Base-by-base conservation (phyloP, 805 yeast genomes). In the Candida adriatica region DNA sequence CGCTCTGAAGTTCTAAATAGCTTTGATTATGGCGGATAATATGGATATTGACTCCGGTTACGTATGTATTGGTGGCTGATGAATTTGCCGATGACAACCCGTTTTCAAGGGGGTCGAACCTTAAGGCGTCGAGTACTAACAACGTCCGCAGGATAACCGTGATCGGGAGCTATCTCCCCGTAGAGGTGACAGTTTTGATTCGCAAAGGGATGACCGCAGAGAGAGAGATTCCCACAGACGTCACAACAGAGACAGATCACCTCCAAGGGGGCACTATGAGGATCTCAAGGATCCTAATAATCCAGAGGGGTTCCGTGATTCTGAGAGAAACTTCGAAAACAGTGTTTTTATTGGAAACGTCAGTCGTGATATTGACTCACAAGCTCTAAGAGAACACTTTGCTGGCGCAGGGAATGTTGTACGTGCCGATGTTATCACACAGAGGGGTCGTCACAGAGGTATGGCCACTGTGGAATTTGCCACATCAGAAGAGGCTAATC, bases 381-480 rank as follows among this genome's bases (percentile, higher is more conserved):
- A 62, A 30, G 79, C 79, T 22, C 61, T 82, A 31, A 73, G 72
- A 49, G 76, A 66, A 13, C 64, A 70, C 41, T 82, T 82, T 55
- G 58, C 64, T n/a, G 58, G 57, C 17, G 69, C 70, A 24, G 87
- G 87, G 26, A 70, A 66, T 18, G 80, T 87, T 33, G 67, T 78
- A 14, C 71, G 84, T 42, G 94, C 95, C 4, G 96, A 87, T 55
- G 79, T 88, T 32, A 79, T 86, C 27, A 76, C 79, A 3, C 68
- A 73, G 39, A 73, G 79, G 45, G 94, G 94, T 35, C 80, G 80
- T 49, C 79, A 86, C 51, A 68, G 90, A 59, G 94, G 94, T 41
- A 81, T 80, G 90, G 90, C 88, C 24, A 84, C 95, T 16, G 95
- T 87, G 25, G 96, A 87, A 56, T 88, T 79, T 49, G 63, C 75